Evolutionary conservation across 2,329 filamentous ascomycete species (phyloP).

Genomic region (Acarospora socialis): DNA sequence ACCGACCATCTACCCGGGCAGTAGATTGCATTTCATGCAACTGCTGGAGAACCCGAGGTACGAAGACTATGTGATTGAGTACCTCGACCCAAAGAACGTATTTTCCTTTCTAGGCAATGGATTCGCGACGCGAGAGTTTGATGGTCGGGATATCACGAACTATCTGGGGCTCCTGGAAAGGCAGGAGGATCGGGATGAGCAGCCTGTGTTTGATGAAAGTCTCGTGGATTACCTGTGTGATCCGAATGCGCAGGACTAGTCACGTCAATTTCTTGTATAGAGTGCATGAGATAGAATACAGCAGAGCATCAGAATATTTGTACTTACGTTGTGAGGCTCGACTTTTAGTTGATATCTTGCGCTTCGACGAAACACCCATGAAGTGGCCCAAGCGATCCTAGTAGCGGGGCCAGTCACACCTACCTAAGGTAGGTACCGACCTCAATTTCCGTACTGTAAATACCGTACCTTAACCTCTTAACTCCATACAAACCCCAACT

Average conservation of each 20-base stretch:
- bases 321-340: too few species aligned
- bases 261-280: too few species aligned
- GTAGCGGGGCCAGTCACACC: too few species aligned
- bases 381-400: too few species aligned
- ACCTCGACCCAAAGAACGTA: slow-evolving; percentile 25
- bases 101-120: slow-evolving; percentile 32
- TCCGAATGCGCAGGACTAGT: too few species aligned
- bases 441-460: too few species aligned
- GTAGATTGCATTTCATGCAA: slow-evolving; percentile 25
- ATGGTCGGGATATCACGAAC: slow-evolving; percentile 33
- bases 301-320: too few species aligned
- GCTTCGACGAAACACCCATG: too few species aligned
- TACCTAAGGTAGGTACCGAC: too few species aligned
- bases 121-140: slow-evolving; percentile 30
- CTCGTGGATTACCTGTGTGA: neutral
- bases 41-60: slow-evolving; percentile 24
- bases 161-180: slow-evolving; percentile 29
- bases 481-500: neutral
- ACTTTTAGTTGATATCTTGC: too few species aligned
- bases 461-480: neutral
- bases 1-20: slow-evolving; percentile 27
- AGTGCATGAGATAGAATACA: too few species aligned
- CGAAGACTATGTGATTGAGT: slow-evolving; percentile 30
- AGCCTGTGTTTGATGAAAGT: neutral
- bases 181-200: neutral